A percentile compares a stretch with the other conserved stretches of the same genome.
These are phyloP conservation scores for Malassezia arunalokei DNA, from an alignment of 1,284 basidiomycete genomes.

Conservation along the genomic window DNA sequence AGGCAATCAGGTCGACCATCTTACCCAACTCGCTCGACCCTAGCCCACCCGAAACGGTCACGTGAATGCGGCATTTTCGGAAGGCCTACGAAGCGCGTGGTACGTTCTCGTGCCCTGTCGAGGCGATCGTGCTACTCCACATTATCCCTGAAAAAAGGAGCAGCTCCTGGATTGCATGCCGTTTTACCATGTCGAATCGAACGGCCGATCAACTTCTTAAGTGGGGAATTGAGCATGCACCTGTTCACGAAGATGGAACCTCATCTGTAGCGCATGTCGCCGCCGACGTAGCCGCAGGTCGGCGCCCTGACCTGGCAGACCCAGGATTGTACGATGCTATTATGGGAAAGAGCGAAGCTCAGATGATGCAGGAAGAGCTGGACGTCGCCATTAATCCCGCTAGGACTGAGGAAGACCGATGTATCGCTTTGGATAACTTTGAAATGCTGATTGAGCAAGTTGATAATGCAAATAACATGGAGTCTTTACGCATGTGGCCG, in stretches of 20 bases:
- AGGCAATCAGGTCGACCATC: not conserved
- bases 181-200: conserved; percentile 23
- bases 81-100: no score
- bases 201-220: conserved; percentile 40
- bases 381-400: conserved; percentile 25
- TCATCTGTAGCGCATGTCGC: conserved; percentile 28
- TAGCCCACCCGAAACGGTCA: no score
- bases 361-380: conserved; percentile 45
- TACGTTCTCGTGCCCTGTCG: no score
- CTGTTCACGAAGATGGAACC: not conserved
- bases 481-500: conserved; percentile 72
- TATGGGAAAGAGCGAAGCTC: conserved; percentile 44
- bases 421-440: conserved; percentile 76
- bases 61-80: no score
- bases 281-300: conserved; percentile 28
- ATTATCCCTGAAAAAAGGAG: no score
- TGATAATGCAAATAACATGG: conserved; percentile 89
- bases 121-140: no score
- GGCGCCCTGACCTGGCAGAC: conserved; percentile 36
- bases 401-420: conserved; percentile 45
- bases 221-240: conserved; percentile 31
- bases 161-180: no score
- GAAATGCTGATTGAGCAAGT: conserved; percentile 92
- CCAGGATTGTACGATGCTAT: conserved; percentile 36
- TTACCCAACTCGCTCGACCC: no score